Conservation (phyloP, 345 rosid genomes). For the Nasturtium officinale region DNA sequence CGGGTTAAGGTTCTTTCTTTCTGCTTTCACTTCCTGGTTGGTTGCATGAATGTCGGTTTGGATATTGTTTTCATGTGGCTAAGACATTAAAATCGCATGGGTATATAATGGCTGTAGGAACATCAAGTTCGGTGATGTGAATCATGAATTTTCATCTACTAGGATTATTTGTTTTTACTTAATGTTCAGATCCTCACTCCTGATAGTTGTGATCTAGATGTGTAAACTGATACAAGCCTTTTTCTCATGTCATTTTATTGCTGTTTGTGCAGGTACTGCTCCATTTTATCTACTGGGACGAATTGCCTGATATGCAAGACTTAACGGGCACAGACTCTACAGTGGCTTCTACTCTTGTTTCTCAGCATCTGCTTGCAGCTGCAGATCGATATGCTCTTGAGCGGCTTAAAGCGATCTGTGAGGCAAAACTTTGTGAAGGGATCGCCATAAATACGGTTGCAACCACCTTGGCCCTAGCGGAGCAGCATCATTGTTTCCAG, state of each 20-base stretch:
- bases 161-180: background rate
- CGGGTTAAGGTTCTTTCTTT: constrained; percentile 63
- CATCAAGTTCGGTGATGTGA: background rate
- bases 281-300: constrained; percentile 82
- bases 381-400: constrained; percentile 78
- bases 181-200: background rate
- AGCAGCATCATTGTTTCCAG: constrained; percentile 74
- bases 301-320: constrained; percentile 74
- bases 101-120: background rate
- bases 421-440: constrained; percentile 67
- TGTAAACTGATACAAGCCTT: constrained; percentile 7
- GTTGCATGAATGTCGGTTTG: constrained; percentile 32
- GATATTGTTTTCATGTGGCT: background rate
- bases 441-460: constrained; percentile 79
- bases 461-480: constrained; percentile 80
- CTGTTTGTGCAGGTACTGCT: constrained; percentile 58
- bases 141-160: background rate
- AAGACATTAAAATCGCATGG: background rate
- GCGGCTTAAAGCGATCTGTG: constrained; percentile 70
- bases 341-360: constrained; percentile 66
- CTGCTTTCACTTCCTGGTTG: constrained; percentile 50
- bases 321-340: constrained; percentile 57
- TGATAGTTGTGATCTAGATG: background rate
- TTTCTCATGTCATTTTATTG: background rate
- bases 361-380: constrained; percentile 83